These are phyloP conservation scores for Prototheca cutis DNA, from an alignment of 163 green algal genomes.

Conservation along the genomic window DNA sequence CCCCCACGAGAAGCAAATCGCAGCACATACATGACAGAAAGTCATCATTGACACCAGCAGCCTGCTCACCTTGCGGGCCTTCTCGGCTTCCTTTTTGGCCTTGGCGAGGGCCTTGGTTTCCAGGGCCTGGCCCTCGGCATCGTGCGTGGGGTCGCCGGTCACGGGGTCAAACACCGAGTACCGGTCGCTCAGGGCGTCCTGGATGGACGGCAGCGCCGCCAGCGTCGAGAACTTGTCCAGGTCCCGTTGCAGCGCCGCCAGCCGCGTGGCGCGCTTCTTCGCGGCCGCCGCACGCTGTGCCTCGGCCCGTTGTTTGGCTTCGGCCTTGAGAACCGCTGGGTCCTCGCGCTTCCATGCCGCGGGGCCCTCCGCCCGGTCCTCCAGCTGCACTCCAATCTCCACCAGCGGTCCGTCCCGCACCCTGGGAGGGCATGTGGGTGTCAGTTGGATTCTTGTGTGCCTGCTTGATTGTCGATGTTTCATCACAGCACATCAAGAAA, in stretches of 20 bases:
- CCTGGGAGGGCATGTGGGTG: constrained; percentile 1
- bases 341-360: constrained; percentile 85
- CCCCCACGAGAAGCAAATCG: no score
- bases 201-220: constrained; percentile 39
- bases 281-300: constrained; percentile 24
- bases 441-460: not conserved
- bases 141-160: constrained; percentile 63
- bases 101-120: constrained; percentile 65
- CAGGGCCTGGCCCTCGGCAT: constrained; percentile 61
- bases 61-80: constrained; percentile 34
- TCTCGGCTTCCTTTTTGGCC: constrained; percentile 64
- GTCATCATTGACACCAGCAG: no score
- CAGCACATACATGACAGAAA: no score
- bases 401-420: constrained; percentile 72
- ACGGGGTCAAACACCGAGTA: constrained; percentile 54
- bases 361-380: constrained; percentile 75
- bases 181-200: constrained; percentile 45
- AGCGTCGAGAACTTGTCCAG: constrained; percentile 40
- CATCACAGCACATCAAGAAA: no score
- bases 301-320: constrained; percentile 41
- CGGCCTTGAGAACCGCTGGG: constrained; percentile 49
- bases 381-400: constrained; percentile 79
- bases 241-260: constrained; percentile 24
- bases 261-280: constrained; percentile 46
- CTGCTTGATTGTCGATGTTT: no score